Conservation (phyloP, 106 monocot species). For the Dioscorea dumetorum region DNA sequence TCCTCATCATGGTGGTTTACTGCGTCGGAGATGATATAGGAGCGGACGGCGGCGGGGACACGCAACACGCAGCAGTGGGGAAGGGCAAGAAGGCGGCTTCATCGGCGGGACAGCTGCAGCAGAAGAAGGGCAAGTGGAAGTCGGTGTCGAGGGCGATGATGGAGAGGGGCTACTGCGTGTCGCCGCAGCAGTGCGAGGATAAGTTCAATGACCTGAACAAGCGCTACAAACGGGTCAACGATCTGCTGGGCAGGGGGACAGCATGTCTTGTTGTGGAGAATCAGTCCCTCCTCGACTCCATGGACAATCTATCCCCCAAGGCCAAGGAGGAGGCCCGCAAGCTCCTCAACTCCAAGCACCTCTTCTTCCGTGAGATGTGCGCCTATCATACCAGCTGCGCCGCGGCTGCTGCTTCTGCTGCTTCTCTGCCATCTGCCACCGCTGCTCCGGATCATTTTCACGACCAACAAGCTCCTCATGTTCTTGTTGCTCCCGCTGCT, state of each 20-base stretch:
- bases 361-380: constrained; percentile 97
- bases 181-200: constrained; percentile 99
- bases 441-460: not conserved
- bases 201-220: constrained; percentile 99
- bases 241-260: constrained; percentile 68
- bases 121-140: constrained; percentile 97
- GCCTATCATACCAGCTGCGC: constrained; percentile 55
- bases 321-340: constrained; percentile 90
- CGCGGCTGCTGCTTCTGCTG: not conserved
- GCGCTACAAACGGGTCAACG: constrained; percentile 86
- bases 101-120: constrained; percentile 29
- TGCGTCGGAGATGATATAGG: constrained; percentile 60
- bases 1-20: constrained; percentile 77
- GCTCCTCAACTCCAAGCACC: constrained; percentile 92
- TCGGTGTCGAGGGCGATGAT: constrained; percentile 89
- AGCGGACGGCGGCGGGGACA: constrained; percentile 6
- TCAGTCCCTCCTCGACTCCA: constrained; percentile 61
- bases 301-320: constrained; percentile 62
- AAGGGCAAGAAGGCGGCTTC: not conserved
- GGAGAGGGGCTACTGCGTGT: constrained; percentile 82
- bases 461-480: not conserved
- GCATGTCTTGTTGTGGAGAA: constrained; percentile 90
- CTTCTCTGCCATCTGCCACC: not conserved
- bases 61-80: not conserved
- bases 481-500: too few relatives aligned